A percentile compares a stretch with the other conserved stretches of the same genome.
phyloP scores from a whole-genome alignment of 495 filamentous ascomycete genomes.

The Tuber magnatum region DNA sequence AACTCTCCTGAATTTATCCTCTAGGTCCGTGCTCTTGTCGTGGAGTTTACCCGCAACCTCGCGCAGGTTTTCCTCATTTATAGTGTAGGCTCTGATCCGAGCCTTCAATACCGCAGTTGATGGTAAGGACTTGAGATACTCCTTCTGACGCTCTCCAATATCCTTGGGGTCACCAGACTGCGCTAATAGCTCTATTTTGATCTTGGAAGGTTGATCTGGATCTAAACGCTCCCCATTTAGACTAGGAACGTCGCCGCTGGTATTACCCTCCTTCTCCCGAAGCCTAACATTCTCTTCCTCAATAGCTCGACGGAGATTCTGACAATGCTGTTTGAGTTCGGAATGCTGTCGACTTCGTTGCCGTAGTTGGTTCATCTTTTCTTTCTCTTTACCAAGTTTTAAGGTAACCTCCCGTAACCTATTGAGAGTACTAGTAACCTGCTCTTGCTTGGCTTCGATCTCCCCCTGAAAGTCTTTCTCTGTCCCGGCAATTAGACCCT shows the following conservation, averaged over 20 bases:
- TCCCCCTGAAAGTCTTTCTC: slow-evolving; percentile 67
- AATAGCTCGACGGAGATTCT: slow-evolving; percentile 48
- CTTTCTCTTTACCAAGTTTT: slow-evolving; percentile 65
- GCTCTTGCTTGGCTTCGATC: slow-evolving; percentile 70
- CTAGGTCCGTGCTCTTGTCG: slow-evolving; percentile 57
- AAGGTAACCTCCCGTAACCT: slow-evolving; percentile 73
- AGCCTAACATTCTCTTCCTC: slow-evolving; percentile 47
- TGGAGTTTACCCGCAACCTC: slow-evolving; percentile 49
- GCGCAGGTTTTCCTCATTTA: slow-evolving; percentile 46
- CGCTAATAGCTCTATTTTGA: slow-evolving; percentile 25
- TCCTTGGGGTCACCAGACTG: slow-evolving; percentile 21
- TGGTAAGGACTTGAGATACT: slow-evolving; percentile 31
- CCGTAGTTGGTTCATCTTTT: slow-evolving; percentile 57
- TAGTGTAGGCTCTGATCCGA: slow-evolving; percentile 46
- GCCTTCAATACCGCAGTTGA: slow-evolving; percentile 31
- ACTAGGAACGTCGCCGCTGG: slow-evolving; percentile 28
- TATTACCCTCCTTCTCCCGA: slow-evolving; percentile 15
- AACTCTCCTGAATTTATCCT: slow-evolving; percentile 62
- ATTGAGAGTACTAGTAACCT: slow-evolving; percentile 67
- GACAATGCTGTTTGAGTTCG: slow-evolving; percentile 38
- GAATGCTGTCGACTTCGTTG: slow-evolving; percentile 36
- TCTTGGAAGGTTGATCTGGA: slow-evolving; percentile 27
- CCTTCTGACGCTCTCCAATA: slow-evolving; percentile 27
- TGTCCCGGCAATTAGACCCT: slow-evolving; percentile 64
- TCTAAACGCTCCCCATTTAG: slow-evolving; percentile 25